Base-by-base conservation (phyloP, 495 filamentous ascomycete genomes). In the Tricharina praecox region DNA sequence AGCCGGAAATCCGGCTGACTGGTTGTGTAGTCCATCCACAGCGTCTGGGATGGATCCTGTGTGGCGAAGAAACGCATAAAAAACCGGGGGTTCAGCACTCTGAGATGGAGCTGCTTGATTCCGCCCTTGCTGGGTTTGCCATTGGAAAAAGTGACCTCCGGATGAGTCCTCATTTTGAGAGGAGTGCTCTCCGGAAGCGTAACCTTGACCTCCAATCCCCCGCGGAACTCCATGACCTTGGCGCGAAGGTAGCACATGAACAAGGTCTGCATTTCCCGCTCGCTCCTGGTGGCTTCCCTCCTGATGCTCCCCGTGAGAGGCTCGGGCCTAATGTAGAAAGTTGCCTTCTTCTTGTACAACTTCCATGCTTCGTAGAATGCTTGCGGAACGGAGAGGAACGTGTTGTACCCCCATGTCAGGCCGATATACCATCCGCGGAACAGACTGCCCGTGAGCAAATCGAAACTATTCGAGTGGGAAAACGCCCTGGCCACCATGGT, bases 321-420 rank as follows among this genome's bases (percentile, higher is more conserved):
- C 28, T 61, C 58, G 5, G 58, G 58, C n/a, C 58, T 47, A 23
- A 53, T 60, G 33, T 61, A 51, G 32, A 61, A 53, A 32, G 50
- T 49, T 9, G 53, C 46, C 44, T 50, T 53, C 50, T 56, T 60
- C 37, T 50, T 56, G 24, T 56, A 60, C 18, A 60, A 21, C 16
- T 60, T 60, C 49, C 53, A 61, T 16, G 58, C 58, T 36, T 61
- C 58, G 36, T 50, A 54, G 50, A 61, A 62, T 11, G 58, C 60
- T 46, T 51, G 39, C 40, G 58, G 57, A 5, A 61, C 44, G 9
- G 58, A 53, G 30, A 60, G 32, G 44, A 60, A 60, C 15, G 49
- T 56, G 40, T 53, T 56, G 15, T 50, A 61, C 35, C 58, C 58
- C 58, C 58, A 61, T 23, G 43, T 56, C n/a, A 51, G 35, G 11